Base-by-base conservation (phyloP, 805 yeast genomes). In the Jamesozyma piceae region DNA sequence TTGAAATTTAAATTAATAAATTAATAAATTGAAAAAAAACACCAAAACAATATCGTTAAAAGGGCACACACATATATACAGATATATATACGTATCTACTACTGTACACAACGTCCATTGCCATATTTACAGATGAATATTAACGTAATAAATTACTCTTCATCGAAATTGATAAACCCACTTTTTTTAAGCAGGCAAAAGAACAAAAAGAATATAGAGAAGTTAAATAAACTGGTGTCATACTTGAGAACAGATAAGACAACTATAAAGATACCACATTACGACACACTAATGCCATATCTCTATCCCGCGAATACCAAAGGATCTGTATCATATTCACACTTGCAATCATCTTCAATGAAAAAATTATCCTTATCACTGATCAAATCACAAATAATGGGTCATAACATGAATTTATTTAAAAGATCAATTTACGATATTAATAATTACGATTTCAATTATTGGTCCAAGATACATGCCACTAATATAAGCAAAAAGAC, bases 381-480 rank as follows among this genome's bases (percentile, higher is more conserved):
- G 2, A 18, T 44, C 8, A 38, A 35, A 15, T 30, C 46, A 15
- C 42, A 41, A 14, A 33, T 54, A 5, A 28, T 39, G n/a, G 27
- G 42, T 17, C 32, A 47, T 18, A 46, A 49, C 18, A 31, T 54
- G 40, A 33, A 38, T 17, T 20, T 50, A 13, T 55, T 47, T 42
- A 51, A 44, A 32, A 49, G 49, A 36, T 43, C 52, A 2, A 13
- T 20, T 6, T 35, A 36, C 5, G 60, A 56, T 37, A 40, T 56
- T 3, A 38, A 46, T 26, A 47, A 47, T 9, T 46, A 39, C 29
- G 60, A 56, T 42, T 56, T 56, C 42, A 51, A 53, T 37, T 56
- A 37, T 24, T 4, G 14, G 24, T 4, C n/a, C 3, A 38, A 38
- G 17, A 5, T 14, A 8, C 14, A 19, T n/a, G n/a, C 11, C n/a